phyloP scores from a whole-genome alignment of 805 yeast species.

The Geotrichum ghanense region DNA sequence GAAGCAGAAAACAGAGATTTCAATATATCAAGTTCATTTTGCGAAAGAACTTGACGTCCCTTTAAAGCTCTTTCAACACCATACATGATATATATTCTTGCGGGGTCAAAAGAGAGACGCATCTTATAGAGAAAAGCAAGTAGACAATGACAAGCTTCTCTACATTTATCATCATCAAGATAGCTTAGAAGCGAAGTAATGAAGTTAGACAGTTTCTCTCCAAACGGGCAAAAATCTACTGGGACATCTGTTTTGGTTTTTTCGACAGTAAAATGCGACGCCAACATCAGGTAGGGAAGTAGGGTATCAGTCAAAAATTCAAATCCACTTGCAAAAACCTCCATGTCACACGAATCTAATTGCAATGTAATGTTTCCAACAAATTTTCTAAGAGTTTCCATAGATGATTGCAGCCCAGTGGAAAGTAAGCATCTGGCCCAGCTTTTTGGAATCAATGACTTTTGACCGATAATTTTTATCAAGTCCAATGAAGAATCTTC shows the following conservation, averaged over 20 bases:
- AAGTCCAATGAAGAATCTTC: slow-evolving; percentile 65
- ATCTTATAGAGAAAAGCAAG: slow-evolving; percentile 37
- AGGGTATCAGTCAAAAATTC: slow-evolving; percentile 33
- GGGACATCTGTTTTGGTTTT: slow-evolving; percentile 15
- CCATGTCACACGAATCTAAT: slow-evolving; percentile 36
- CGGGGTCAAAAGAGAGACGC: slow-evolving; percentile 53
- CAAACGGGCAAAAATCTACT: slow-evolving; percentile 41
- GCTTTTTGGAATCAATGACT: slow-evolving; percentile 44
- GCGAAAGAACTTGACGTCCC: slow-evolving; percentile 16
- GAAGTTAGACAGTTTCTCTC: slow-evolving; percentile 38
- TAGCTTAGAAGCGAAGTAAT: slow-evolving; percentile 29
- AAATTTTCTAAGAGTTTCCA: slow-evolving; percentile 66
- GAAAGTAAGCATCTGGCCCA: slow-evolving; percentile 70
- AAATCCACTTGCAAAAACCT: slow-evolving; percentile 34
- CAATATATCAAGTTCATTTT: slow-evolving; percentile 23
- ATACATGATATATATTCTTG: slow-evolving; percentile 45
- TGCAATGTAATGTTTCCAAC: slow-evolving; percentile 44
- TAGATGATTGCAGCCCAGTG: slow-evolving; percentile 63
- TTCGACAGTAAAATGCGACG: slow-evolving; percentile 41
- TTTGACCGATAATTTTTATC: slow-evolving; percentile 36
- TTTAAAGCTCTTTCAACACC: slow-evolving; percentile 49
- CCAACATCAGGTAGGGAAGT: slow-evolving; percentile 51
- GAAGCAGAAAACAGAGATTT: slow-evolving; percentile 25
- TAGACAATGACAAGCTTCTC: slow-evolving; percentile 21
- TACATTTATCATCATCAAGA: slow-evolving; percentile 21